Conservation (phyloP, 1,284 basidiomycete genomes). For the Tilletia indica region DNA sequence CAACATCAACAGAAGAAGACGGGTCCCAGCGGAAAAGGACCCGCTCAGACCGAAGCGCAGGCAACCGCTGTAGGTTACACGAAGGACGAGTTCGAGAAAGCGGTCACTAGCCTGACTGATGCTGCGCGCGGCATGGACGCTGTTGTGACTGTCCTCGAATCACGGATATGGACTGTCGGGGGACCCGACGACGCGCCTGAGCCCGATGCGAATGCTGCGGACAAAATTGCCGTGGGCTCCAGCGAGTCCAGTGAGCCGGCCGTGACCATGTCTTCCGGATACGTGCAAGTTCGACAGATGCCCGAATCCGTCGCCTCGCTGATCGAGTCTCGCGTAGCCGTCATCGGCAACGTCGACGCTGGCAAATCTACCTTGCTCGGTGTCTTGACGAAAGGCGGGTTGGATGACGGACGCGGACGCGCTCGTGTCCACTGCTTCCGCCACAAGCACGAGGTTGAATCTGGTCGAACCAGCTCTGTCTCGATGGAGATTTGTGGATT, state of each 20-base stretch:
- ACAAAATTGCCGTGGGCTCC: neutral
- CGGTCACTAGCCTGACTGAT: slow-evolving; percentile 31
- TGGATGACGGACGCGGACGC: slow-evolving; percentile 91
- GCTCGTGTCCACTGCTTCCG: slow-evolving; percentile 89
- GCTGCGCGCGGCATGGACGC: slow-evolving; percentile 34
- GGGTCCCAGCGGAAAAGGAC: neutral
- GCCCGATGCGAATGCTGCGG: neutral
- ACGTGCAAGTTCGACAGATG: slow-evolving; percentile 25
- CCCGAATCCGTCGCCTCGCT: slow-evolving; percentile 54
- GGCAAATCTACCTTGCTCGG: slow-evolving; percentile 93
- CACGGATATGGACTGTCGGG: slow-evolving; percentile 21
- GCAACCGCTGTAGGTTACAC: slow-evolving; percentile 20
- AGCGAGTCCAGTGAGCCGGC: slow-evolving; percentile 9
- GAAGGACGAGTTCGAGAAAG: slow-evolving; percentile 33
- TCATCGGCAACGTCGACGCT: slow-evolving; percentile 81
- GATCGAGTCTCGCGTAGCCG: slow-evolving; percentile 83
- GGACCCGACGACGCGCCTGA: neutral
- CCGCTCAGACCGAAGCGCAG: neutral
- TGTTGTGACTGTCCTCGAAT: slow-evolving; percentile 30
- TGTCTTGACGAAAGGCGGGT: slow-evolving; percentile 69
- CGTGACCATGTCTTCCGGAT: neutral
- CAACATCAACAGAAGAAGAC: slow-evolving; percentile 11
- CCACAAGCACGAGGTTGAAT: slow-evolving; percentile 97
- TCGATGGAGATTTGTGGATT: slow-evolving; percentile 79
- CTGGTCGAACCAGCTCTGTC: slow-evolving; percentile 87